Conservation (phyloP, 192 early-diverging fungal genomes). For the Coemansia sp. region DNA sequence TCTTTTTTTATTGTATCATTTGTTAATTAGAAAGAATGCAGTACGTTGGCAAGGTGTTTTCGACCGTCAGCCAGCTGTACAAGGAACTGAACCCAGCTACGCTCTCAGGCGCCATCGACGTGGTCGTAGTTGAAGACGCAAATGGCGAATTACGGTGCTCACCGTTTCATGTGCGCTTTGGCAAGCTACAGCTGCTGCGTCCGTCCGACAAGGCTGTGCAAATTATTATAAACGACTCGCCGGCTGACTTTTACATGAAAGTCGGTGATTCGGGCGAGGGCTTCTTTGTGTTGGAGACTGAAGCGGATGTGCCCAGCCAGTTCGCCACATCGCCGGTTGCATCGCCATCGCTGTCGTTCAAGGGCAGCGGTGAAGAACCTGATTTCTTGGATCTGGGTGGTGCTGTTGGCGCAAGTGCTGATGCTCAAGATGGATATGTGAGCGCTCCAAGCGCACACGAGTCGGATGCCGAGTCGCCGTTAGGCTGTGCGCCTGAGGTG, state of each 20-base stretch:
- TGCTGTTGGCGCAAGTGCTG: conserved; percentile 8
- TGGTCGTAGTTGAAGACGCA: conserved; percentile 86
- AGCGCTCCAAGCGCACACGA: conserved; percentile 68
- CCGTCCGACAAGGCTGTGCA: conserved; percentile 93
- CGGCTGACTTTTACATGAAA: conserved; percentile 87
- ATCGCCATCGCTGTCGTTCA: conserved; percentile 54
- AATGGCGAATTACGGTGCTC: conserved; percentile 86
- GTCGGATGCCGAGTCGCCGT: conserved; percentile 30
- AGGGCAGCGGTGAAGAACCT: conserved; percentile 23
- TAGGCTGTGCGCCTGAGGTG: background rate
- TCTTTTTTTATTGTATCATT: background rate
- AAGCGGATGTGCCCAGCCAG: conserved; percentile 84
- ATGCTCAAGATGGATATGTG: conserved; percentile 60
- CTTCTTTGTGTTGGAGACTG: conserved; percentile 95
- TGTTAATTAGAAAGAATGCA: conserved; percentile 45
- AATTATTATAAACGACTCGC: conserved; percentile 78
- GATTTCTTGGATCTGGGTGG: conserved; percentile 51
- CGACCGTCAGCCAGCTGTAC: conserved; percentile 86
- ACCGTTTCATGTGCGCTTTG: conserved; percentile 98
- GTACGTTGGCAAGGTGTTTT: conserved; percentile 67
- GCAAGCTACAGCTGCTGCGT: conserved; percentile 86
- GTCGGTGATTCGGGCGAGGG: conserved; percentile 96
- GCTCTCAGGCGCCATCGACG: conserved; percentile 96
- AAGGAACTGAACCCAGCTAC: conserved; percentile 97
- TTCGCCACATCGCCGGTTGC: conserved; percentile 92